Evolutionary conservation across 2,329 filamentous ascomycete genomes (phyloP), one percentile per base, ranked within the genome.

Genomic region (Sarocladiaceae sp.): DNA sequence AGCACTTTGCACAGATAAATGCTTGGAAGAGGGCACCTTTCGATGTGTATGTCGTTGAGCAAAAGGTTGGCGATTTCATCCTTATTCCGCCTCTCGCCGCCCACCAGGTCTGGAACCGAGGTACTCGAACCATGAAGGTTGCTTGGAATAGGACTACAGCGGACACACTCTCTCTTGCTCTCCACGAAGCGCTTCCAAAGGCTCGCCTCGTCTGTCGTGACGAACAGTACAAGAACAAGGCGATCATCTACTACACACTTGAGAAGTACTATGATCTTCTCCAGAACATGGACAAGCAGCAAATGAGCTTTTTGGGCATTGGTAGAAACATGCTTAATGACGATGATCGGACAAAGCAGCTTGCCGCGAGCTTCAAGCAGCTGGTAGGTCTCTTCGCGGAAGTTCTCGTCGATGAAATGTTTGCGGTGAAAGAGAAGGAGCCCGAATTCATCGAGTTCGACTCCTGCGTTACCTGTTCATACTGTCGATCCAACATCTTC

Each of bases 201-300:
- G 90, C 92, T 10, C 83, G 91, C 12, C 82, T 97, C 59, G 93
- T 97, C 2, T 97, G 94, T 64, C 87, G 94, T 33, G 94, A 99
- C 59, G 94, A 99, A 66, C 93, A 97, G 67, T 99, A 99, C 75
- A 97, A 97, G 67, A 97, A 96, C 72, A 97, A 97, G 66, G 90
- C 92, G 4, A 97, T 97, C 53, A 78, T 97, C 40, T 96, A 92
- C 67, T 96, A 86, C 64, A 90, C 91, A 0, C 76, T 97, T 3
- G 73, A 86, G 11, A 94, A 91, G 62, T 97, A 97, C 65, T 74
- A 78, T 56, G 72, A 74, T n/a, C 74, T 82, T 48, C 78, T 89
- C 15, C 65, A 67, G 40, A 72, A 77, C 22, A 73, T 80, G 47
- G 79, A 82, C 48, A 75, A 78, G 52, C 68, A 68, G 26, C 68